phyloP scores from a whole-genome alignment of 148 eudicot species.

The Rhododendron vialii region DNA sequence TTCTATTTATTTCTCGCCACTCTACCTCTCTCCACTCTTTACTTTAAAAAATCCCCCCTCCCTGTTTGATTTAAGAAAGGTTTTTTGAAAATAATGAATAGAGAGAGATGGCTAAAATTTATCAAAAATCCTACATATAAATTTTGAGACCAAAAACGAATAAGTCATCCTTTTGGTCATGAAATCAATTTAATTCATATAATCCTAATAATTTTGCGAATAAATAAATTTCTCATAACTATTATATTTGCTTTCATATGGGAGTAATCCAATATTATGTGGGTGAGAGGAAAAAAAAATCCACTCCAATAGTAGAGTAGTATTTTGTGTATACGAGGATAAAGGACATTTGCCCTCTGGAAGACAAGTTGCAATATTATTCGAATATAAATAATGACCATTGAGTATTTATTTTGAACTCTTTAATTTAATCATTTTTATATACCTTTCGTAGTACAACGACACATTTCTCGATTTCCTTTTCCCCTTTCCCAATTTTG shows the following conservation, averaged over 20 bases:
- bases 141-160: no score
- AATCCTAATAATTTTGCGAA: not conserved
- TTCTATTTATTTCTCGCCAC: no score
- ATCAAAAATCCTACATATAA: no score
- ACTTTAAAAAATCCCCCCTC: no score
- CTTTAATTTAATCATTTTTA: not conserved
- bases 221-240: not conserved
- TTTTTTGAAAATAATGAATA: no score
- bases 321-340: not conserved
- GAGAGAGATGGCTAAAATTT: no score
- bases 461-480: conserved; percentile 4
- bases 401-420: not conserved
- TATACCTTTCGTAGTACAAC: conserved; percentile 15
- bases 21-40: no score
- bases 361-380: not conserved
- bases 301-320: not conserved
- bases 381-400: not conserved
- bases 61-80: no score
- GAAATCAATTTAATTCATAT: not conserved
- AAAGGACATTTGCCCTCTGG: not conserved
- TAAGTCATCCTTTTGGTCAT: no score
- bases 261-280: not conserved
- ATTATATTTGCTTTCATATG: no score
- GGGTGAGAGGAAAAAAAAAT: not conserved
- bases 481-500: conserved; percentile 3